Percentiles rank a stretch among this genome's conserved stretches.
phyloP scores from a whole-genome alignment of 345 rosid genomes.

The Eucalyptus tenuipes region DNA sequence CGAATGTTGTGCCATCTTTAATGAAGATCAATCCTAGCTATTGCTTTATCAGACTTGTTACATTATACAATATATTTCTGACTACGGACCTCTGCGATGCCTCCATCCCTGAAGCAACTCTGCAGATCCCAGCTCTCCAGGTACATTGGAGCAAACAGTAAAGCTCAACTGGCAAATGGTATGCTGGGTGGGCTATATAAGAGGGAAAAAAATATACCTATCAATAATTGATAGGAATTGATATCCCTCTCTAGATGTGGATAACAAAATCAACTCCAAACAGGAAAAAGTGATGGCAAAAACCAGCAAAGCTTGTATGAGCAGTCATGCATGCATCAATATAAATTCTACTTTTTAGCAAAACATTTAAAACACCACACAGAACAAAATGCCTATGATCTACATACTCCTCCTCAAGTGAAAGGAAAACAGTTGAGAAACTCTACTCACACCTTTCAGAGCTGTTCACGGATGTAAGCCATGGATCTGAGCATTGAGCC shows the following conservation, averaged over 20 bases:
- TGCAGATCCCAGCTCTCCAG: neutral
- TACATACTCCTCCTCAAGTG: neutral
- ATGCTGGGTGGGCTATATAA: neutral
- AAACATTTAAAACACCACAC: neutral
- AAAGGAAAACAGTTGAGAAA: neutral
- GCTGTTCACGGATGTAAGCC: slow-evolving; percentile 47
- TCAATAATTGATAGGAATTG: neutral
- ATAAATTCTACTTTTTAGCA: neutral
- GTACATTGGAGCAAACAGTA: neutral
- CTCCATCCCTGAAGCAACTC: neutral
- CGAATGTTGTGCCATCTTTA: neutral
- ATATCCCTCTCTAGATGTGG: neutral
- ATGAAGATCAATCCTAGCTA: neutral
- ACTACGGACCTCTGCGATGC: neutral
- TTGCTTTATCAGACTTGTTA: neutral
- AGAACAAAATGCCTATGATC: neutral
- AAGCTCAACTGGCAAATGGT: neutral
- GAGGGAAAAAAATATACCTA: neutral
- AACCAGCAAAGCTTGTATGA: neutral
- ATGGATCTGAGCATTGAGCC: slow-evolving; percentile 57
- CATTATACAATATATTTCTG: neutral
- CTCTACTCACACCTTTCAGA: slow-evolving; percentile 26
- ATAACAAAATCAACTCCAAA: neutral
- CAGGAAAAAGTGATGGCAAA: neutral
- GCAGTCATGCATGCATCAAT: neutral